Evolutionary conservation across 345 rosid species (phyloP), one percentile per base, ranked within the genome.

Genomic region (Alliaria petiolata): DNA sequence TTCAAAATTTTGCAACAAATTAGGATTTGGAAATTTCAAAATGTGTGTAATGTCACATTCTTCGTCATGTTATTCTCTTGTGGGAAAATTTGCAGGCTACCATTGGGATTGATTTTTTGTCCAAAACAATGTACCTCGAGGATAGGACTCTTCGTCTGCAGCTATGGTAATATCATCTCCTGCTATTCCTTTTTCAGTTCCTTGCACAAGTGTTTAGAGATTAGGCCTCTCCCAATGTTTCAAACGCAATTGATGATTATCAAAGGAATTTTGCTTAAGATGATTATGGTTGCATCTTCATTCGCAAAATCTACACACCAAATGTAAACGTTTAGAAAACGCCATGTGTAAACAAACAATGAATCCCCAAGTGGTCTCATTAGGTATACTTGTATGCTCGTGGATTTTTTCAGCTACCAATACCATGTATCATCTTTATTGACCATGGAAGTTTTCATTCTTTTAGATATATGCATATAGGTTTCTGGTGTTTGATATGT

Each of bases 51-150:
- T n/a, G n/a, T n/a, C n/a, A n/a, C n/a, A n/a, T n/a, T n/a, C n/a
- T n/a, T n/a, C n/a, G n/a, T n/a, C n/a, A n/a, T n/a, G n/a, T n/a
- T n/a, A n/a, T n/a, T n/a, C n/a, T n/a, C n/a, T n/a, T n/a, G n/a
- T n/a, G n/a, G n/a, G n/a, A n/a, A n/a, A n/a, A n/a, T n/a, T 50
- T 81, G 73, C 86, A 90, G 98, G 98, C 98, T 19, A 92, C 96
- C 0, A 90, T 92, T 34, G 98, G 96, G 31, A 92, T 92, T 61
- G 98, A 92, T 78, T 92, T 92, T 64, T 76, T 90, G 81, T 92
- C 96, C 3, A 92, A 92, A 71, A 92, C 98, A 35, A 92, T 92
- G 95, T 90, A 90, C 78, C 95, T 89, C 56, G 98, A 89, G 79
- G 96, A 89, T 77, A 85, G 96, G 34, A 92, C 98, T 30, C 85